Conservation (phyloP, 768 basidiomycete genomes). For the Hortiboletus campestris region DNA sequence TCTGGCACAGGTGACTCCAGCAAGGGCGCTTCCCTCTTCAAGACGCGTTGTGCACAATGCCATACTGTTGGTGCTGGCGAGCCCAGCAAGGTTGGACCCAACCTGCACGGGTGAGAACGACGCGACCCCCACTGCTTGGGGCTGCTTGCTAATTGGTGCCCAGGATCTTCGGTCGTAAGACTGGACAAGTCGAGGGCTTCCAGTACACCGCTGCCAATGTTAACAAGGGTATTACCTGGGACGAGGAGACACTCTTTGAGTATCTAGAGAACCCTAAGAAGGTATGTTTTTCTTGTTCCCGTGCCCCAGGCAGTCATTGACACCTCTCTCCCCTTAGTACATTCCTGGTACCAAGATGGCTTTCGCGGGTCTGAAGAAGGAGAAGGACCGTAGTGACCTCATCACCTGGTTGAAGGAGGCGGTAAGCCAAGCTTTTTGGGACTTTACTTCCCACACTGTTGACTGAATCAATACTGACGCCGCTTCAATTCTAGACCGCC, state of each 20-base stretch:
- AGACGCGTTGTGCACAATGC: slow-evolving; percentile 93
- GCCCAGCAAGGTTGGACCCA: slow-evolving; percentile 89
- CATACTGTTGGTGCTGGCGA: slow-evolving; percentile 81
- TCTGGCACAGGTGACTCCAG: slow-evolving; percentile 63
- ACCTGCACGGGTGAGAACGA: slow-evolving; percentile 79
- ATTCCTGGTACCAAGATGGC: slow-evolving; percentile 99
- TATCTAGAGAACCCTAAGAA: slow-evolving; percentile 98
- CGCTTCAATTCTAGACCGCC: slow-evolving; percentile 19
- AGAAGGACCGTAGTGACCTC: slow-evolving; percentile 94
- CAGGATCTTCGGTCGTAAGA: slow-evolving; percentile 81
- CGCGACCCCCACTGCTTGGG: neutral
- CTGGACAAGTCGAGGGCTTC: slow-evolving; percentile 83
- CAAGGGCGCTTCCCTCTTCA: slow-evolving; percentile 95
- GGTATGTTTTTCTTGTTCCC: slow-evolving; percentile 39
- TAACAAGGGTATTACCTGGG: slow-evolving; percentile 90
- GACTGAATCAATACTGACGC: neutral
- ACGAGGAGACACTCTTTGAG: slow-evolving; percentile 87
- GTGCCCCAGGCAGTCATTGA: neutral
- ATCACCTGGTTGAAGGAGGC: slow-evolving; percentile 78
- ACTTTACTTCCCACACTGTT: neutral
- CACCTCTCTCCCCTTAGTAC: slow-evolving; percentile 49
- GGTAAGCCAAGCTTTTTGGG: slow-evolving; percentile 41
- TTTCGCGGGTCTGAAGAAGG: slow-evolving; percentile 98
- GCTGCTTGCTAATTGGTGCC: neutral
- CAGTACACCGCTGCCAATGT: slow-evolving; percentile 94